Conservation (phyloP, 179 eudicot species). For the Silene coronaria region DNA sequence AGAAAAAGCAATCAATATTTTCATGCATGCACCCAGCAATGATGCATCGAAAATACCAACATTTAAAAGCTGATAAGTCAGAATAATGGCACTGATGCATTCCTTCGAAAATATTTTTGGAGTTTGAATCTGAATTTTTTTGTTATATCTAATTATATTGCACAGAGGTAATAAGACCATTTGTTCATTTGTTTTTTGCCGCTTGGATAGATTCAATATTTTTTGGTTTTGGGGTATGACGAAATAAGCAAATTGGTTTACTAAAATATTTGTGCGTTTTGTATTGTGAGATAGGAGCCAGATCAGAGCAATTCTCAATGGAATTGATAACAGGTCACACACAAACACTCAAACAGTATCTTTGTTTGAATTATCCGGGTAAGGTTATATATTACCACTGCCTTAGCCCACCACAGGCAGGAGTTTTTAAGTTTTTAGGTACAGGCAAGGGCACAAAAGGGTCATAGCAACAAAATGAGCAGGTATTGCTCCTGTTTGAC, state of each 20-base stretch:
- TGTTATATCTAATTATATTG: constrained; percentile 6
- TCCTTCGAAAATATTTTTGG: constrained; percentile 14
- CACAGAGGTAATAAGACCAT: constrained; percentile 25
- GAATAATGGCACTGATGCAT: neutral
- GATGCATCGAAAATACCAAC: constrained; percentile 31
- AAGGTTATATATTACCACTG: neutral
- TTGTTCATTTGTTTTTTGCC: constrained; percentile 10
- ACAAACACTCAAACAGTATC: neutral
- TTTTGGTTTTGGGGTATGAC: neutral
- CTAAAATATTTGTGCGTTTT: neutral
- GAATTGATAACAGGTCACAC: too few relatives aligned
- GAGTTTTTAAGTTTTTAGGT: too few relatives aligned
- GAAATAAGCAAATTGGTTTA: neutral
- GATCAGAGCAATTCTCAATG: neutral
- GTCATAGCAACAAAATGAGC: neutral
- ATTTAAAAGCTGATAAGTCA: constrained; percentile 27
- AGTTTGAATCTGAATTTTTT: constrained; percentile 17
- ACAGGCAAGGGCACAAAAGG: neutral
- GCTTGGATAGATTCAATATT: neutral
- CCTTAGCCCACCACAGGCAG: neutral
- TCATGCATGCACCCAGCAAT: constrained; percentile 51
- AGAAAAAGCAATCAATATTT: constrained; percentile 57
- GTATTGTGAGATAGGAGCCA: neutral
- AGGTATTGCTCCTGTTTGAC: neutral
- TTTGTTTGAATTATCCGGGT: neutral